Base-by-base conservation (phyloP, 73 alveolate species). In the Tetrahymena elliotti region DNA sequence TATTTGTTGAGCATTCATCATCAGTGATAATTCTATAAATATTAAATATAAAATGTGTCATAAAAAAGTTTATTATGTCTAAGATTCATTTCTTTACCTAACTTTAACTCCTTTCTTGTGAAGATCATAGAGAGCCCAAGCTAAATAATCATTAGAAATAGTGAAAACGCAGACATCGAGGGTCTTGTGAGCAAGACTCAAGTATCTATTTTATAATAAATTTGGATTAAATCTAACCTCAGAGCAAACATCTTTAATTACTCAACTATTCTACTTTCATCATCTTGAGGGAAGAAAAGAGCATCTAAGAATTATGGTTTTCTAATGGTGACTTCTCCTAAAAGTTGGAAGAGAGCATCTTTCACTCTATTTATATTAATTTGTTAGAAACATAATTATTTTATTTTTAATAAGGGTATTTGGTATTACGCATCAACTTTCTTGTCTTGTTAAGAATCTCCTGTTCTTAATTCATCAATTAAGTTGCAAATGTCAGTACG, bases 101-200 rank as follows among this genome's bases (percentile, higher is more conserved):
- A 98, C 99, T 33, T 95, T 94, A 12, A 98, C 98, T 94, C 99
- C 99, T n/a, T 97, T 92, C 35, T 96, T 94, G 96, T 95, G 96
- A 53, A 98, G 98, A 41, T 98, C 99, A 38, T 83, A 54, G 33
- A 98, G 97, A 9, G 99, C 99, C 93, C 97, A 95, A 2, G 98
- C 98, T 37, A 98, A 96, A 41, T 95, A 93, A 94, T 98, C 98
- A 94, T 98, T 98, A 13, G 99, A 98, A 94, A 98, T 37, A 24
- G 98, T 98, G 98, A 98, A 98, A 10, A 98, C 98, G 83, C 99
- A 98, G 93, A 98, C 98, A 54, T 97, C 95, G 94, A 98, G 94
- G 33, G 96, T 92, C 94, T 96, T 97, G 94, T 40, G 93, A 6
- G 99, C 99, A 47, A 84, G 94, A 53, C 38, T 39, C 39, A 97